Evolutionary conservation across 2,329 filamentous ascomycete genomes (phyloP).

Genomic region (Colletotrichum coccodes): DNA sequence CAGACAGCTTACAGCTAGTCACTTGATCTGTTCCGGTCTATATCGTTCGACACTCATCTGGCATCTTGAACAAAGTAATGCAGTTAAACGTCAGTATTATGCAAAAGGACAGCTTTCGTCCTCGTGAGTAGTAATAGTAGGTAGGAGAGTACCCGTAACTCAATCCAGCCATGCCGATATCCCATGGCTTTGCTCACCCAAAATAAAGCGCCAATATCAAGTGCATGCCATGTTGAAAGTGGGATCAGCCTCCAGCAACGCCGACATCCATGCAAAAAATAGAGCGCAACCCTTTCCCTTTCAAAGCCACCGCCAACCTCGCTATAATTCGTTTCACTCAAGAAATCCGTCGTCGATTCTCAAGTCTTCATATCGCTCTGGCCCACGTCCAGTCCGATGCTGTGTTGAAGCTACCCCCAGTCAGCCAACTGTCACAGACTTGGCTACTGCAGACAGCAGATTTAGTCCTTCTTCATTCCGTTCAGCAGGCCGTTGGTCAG

Average conservation of each 20-base stretch:
- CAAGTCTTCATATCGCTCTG: neutral
- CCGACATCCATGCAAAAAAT: slow-evolving; percentile 32
- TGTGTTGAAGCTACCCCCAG: neutral
- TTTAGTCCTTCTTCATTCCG: slow-evolving; percentile 40
- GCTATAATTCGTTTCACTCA: slow-evolving; percentile 4
- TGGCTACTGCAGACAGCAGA: neutral
- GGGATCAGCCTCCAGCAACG: slow-evolving; percentile 32
- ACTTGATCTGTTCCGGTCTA: too few relatives aligned
- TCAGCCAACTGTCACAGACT: neutral
- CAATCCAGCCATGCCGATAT: slow-evolving; percentile 12
- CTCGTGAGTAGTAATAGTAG: neutral
- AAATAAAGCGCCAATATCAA: slow-evolving; percentile 19
- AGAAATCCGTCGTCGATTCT: neutral
- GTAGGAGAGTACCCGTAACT: slow-evolving; percentile 16
- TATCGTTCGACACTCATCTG: too few relatives aligned
- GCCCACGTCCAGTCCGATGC: neutral
- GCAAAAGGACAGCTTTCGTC: slow-evolving; percentile 7
- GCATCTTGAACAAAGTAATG: too few relatives aligned
- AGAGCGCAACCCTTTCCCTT: slow-evolving; percentile 9
- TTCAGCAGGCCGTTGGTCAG: slow-evolving; percentile 38
- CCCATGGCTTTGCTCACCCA: slow-evolving; percentile 13
- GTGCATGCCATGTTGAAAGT: slow-evolving; percentile 33
- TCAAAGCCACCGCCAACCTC: neutral
- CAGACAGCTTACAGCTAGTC: too few relatives aligned
- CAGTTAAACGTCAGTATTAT: slow-evolving; percentile 14